Evolutionary conservation across 768 basidiomycete species (phyloP).

Genomic region (Tremella fuciformis): DNA sequence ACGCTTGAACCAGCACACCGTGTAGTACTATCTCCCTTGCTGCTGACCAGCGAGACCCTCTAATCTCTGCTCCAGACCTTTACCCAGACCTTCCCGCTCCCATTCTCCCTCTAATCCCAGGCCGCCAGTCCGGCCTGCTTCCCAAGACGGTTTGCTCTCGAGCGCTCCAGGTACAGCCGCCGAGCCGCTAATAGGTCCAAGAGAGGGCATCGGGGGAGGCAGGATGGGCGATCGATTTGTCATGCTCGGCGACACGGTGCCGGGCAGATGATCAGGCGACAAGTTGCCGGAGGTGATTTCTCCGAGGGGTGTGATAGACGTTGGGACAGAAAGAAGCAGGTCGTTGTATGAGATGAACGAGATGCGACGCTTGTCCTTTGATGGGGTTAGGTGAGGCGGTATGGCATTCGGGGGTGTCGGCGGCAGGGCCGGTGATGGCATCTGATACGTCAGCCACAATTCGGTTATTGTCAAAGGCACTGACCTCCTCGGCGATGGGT

Average conservation of each 20-base stretch:
- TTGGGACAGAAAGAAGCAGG: conserved; percentile 72
- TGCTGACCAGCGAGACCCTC: conserved; percentile 55
- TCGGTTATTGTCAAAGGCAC: not conserved
- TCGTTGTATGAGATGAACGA: conserved; percentile 89
- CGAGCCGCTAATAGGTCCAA: conserved; percentile 8
- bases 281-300: conserved; percentile 64
- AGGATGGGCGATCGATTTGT: conserved; percentile 24
- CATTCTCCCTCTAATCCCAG: conserved; percentile 75
- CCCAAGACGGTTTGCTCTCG: conserved; percentile 39
- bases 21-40: conserved; percentile 11
- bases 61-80: conserved; percentile 75
- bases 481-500: conserved; percentile 17
- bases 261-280: conserved; percentile 66
- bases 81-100: conserved; percentile 79
- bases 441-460: not conserved
- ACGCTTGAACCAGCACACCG: too few relatives aligned
- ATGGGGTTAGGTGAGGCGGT: conserved; percentile 30
- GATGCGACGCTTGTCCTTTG: conserved; percentile 41
- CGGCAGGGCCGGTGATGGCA: conserved; percentile 8
- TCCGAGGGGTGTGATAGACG: conserved; percentile 67
- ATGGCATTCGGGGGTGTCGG: conserved; percentile 29
- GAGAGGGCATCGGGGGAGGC: conserved; percentile 10
- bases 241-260: conserved; percentile 54
- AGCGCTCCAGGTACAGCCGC: conserved; percentile 8
- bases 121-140: conserved; percentile 45